Conservation (phyloP, 2,329 filamentous ascomycete species). For the Aureobasidium zeae region DNA sequence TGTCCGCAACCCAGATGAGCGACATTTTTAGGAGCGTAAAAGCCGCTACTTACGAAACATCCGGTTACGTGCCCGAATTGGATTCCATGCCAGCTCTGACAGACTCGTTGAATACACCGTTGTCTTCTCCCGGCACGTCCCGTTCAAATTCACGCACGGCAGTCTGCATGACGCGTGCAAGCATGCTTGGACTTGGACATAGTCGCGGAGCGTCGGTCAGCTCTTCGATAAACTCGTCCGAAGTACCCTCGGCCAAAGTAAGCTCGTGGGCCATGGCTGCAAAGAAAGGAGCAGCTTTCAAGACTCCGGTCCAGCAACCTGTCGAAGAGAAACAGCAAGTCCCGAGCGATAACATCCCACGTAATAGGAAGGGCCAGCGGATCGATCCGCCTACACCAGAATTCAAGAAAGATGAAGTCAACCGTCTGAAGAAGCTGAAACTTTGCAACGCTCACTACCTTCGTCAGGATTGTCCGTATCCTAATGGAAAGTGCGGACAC, state of each 20-base stretch:
- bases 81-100: background rate
- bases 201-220: background rate
- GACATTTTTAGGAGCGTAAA: conserved; percentile 47
- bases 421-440: conserved; percentile 53
- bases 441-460: conserved; percentile 55
- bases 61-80: background rate
- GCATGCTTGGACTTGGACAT: background rate
- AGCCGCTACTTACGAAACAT: conserved; percentile 27
- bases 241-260: background rate
- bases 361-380: conserved; percentile 52
- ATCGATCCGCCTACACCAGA: conserved; percentile 43
- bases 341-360: conserved; percentile 36
- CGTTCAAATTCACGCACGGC: background rate
- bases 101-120: background rate
- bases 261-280: conserved; percentile 7
- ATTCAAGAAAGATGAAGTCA: conserved; percentile 47
- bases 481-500: conserved; percentile 45
- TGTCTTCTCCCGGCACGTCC: conserved; percentile 6
- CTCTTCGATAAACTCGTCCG: background rate
- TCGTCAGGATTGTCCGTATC: conserved; percentile 47
- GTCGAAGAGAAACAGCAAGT: conserved; percentile 8
- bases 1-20: conserved; percentile 42
- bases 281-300: conserved; percentile 10
- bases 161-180: background rate
- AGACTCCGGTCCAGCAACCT: background rate